These are phyloP conservation scores for Fusarium neocosmosporiellum DNA, from an alignment of 2,329 filamentous ascomycete species.

Conservation along the genomic window DNA sequence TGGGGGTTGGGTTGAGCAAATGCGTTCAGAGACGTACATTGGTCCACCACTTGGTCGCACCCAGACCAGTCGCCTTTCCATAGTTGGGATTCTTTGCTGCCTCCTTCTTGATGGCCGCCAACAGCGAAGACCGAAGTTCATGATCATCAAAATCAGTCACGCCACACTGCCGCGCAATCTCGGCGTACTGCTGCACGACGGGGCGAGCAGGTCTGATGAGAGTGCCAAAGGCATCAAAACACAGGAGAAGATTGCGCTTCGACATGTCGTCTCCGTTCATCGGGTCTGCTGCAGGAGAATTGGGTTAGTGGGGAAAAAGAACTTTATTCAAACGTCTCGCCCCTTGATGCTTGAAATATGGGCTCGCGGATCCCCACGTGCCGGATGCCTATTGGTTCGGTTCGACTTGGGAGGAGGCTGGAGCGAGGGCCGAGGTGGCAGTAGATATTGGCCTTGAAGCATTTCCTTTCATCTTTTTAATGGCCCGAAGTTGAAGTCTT, in stretches of 20 bases:
- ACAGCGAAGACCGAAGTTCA: slow-evolving; percentile 27
- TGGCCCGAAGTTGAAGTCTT: background rate
- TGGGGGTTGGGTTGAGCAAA: background rate
- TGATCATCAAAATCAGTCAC: slow-evolving; percentile 23
- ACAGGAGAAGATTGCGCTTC: slow-evolving; percentile 28
- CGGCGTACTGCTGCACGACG: slow-evolving; percentile 28
- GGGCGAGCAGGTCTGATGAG: slow-evolving; percentile 23
- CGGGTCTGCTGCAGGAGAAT: background rate
- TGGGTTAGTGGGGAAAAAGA: background rate
- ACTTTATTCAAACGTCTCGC: background rate
- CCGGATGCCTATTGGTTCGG: background rate
- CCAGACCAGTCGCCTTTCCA: slow-evolving; percentile 31
- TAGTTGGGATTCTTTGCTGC: slow-evolving; percentile 29
- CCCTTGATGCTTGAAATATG: background rate
- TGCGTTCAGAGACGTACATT: slow-evolving; percentile 10
- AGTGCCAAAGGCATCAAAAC: slow-evolving; percentile 37
- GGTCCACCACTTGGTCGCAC: slow-evolving; percentile 37
- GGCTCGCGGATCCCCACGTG: background rate
- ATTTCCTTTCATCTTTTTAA: background rate
- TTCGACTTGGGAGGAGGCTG: background rate
- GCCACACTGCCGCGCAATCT: slow-evolving; percentile 33
- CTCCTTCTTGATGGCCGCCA: slow-evolving; percentile 27
- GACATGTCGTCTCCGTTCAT: slow-evolving; percentile 44
- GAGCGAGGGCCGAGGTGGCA: background rate
- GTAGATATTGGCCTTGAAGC: background rate